Base-by-base conservation (phyloP, 768 basidiomycete species). In the Leccinum ochraceum region DNA sequence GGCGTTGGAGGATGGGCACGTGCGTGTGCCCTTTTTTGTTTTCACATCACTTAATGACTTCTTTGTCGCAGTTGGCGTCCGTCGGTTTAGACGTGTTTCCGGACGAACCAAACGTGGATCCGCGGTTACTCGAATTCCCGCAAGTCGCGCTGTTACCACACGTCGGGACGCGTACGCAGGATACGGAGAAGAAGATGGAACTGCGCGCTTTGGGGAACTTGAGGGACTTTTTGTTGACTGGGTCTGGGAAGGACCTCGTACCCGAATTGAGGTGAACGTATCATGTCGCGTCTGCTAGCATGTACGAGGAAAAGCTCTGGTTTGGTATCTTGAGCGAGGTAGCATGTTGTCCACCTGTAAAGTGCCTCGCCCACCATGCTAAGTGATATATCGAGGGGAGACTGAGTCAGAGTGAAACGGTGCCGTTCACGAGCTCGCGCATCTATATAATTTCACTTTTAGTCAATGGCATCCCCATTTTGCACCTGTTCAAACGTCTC, bases 61-160 rank as follows among this genome's bases (percentile, higher is more conserved):
- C 7, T 49, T 49, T 14, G 24, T 1, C 5, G 2, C 8, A 64
- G 63, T 39, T 60, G 49, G 34, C 20, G 17, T 17, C 59, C 6
- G 90, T 90, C n/a, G 93, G 94, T 14, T 77, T 95, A 37, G 93
- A 95, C 67, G 93, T 95, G 22, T 94, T 80, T 74, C 92, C 93
- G 5, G 82, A 94, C 75, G 92, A 94, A 68, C 93, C 94, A 1
- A 74, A 82, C 42, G 86, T 94, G 44, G 89, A 94, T 66, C 87
- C 90, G 3, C 83, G 87, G 26, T 76, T 96, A 34, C 78, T 94
- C 56, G 83, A 85, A 32, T 91, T 92, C 74, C 86, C 89, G 20
- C 86, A 94, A 62, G 87, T 92, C 63, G 88, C 87, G 44, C 77
- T 98, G 7, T 80, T 97, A n/a, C 95, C 95, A 2, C 95, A 96